Evolutionary conservation across 2,329 filamentous ascomycete species (phyloP).

Genomic region (Sporothrix phasma): DNA sequence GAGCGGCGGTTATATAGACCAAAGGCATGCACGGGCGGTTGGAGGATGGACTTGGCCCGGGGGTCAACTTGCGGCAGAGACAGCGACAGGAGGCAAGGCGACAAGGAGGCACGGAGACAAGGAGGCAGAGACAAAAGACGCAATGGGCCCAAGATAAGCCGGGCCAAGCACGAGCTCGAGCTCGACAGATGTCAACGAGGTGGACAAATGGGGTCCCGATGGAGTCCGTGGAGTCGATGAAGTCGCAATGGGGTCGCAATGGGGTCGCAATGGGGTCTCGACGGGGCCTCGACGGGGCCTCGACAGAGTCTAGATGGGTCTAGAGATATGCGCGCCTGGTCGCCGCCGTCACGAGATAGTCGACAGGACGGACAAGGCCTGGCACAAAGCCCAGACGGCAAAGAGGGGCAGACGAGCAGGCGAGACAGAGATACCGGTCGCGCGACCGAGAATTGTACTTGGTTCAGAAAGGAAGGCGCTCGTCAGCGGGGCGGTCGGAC

Average conservation of each 20-base stretch:
- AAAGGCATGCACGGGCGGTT: neutral
- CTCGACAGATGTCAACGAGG: too few species aligned
- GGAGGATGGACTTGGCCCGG: too few species aligned
- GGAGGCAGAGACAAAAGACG: neutral
- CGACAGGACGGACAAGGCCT: neutral
- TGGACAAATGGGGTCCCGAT: too few species aligned
- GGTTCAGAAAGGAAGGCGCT: neutral
- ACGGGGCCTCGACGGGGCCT: too few species aligned
- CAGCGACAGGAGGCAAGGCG: neutral
- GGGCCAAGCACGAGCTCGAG: neutral
- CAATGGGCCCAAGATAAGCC: conserved; percentile 5
- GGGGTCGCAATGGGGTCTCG: too few species aligned
- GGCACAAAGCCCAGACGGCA: neutral
- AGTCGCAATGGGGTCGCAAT: too few species aligned
- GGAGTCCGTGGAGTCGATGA: too few species aligned
- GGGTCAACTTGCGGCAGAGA: too few species aligned
- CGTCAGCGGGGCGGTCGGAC: neutral
- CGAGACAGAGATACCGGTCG: neutral
- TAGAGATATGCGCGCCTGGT: too few species aligned
- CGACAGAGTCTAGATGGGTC: too few species aligned
- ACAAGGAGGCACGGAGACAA: neutral
- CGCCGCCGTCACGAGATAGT: too few species aligned
- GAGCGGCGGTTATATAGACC: conserved; percentile 2
- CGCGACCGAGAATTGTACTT: neutral
- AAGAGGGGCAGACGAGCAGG: neutral